A percentile compares a stretch with the other conserved stretches of the same genome.
Evolutionary conservation across 495 filamentous ascomycete genomes (phyloP).

Genomic region (Aspergillus biplanus): DNA sequence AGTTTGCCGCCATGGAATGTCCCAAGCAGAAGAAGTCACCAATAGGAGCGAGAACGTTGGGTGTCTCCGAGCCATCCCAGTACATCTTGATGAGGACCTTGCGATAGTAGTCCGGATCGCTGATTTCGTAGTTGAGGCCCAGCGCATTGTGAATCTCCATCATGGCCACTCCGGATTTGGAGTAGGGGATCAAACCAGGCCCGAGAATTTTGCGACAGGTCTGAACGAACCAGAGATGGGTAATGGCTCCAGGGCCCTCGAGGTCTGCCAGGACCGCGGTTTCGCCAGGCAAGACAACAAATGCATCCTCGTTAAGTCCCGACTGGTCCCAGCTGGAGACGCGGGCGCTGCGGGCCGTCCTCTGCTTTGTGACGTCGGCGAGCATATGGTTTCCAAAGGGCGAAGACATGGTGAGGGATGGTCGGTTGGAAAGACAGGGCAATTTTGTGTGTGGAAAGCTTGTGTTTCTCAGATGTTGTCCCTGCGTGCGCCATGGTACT

Average conservation of each 20-base stretch:
- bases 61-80: constrained; percentile 23
- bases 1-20: constrained; percentile 28
- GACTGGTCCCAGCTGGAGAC: constrained; percentile 29
- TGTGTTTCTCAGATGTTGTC: neutral
- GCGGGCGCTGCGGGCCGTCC: constrained; percentile 19
- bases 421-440: neutral
- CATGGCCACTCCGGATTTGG: constrained; percentile 30
- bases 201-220: constrained; percentile 29
- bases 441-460: neutral
- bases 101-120: constrained; percentile 32
- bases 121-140: constrained; percentile 30
- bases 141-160: constrained; percentile 28
- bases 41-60: constrained; percentile 26
- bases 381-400: constrained; percentile 10
- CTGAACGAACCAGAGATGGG: constrained; percentile 22
- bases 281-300: constrained; percentile 29
- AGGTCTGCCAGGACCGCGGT: constrained; percentile 25
- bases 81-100: constrained; percentile 34
- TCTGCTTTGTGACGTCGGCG: constrained; percentile 9
- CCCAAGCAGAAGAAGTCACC: constrained; percentile 31
- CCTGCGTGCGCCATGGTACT: neutral
- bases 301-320: constrained; percentile 31
- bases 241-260: constrained; percentile 19
- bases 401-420: constrained; percentile 2
- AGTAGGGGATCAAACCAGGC: constrained; percentile 29